Conservation (phyloP, 2,329 filamentous ascomycete genomes). For the Sclerotinia borealis region DNA sequence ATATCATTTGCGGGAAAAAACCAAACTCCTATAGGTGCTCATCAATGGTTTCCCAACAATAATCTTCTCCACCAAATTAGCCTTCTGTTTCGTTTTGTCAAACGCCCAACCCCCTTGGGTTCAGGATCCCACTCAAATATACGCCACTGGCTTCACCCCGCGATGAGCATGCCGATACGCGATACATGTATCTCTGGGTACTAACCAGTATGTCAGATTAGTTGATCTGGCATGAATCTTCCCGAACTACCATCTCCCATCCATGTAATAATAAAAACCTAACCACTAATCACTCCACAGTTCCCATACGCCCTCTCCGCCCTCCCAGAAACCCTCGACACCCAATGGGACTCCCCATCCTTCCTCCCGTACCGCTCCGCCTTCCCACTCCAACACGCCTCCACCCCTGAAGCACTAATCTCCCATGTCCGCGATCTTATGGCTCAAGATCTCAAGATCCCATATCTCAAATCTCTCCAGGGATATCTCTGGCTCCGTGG, state of each 20-base stretch:
- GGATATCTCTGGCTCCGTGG: slow-evolving; percentile 73
- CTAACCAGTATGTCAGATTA: neutral
- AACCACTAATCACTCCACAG: slow-evolving; percentile 38
- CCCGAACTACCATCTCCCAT: neutral
- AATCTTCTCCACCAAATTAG: neutral
- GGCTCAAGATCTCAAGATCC: slow-evolving; percentile 63
- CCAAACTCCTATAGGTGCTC: neutral
- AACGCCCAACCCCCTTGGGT: neutral
- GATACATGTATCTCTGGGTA: slow-evolving; percentile 1
- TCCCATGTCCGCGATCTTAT: slow-evolving; percentile 67
- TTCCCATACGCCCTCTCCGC: slow-evolving; percentile 70
- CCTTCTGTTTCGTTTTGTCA: neutral
- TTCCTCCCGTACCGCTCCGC: slow-evolving; percentile 65
- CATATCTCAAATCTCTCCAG: slow-evolving; percentile 74
- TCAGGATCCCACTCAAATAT: neutral
- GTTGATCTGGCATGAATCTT: neutral
- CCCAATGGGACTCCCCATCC: slow-evolving; percentile 58
- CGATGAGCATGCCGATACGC: slow-evolving; percentile 1
- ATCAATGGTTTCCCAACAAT: neutral
- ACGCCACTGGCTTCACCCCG: slow-evolving; percentile 4
- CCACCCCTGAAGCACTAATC: slow-evolving; percentile 53
- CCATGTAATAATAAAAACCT: neutral
- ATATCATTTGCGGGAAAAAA: slow-evolving; percentile 8
- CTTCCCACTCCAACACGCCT: slow-evolving; percentile 60
- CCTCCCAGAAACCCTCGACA: slow-evolving; percentile 56